A percentile compares a stretch with the other conserved stretches of the same genome.
Conservation (phyloP, 2,329 filamentous ascomycete genomes). For the Beauveria pseudobassiana region DNA sequence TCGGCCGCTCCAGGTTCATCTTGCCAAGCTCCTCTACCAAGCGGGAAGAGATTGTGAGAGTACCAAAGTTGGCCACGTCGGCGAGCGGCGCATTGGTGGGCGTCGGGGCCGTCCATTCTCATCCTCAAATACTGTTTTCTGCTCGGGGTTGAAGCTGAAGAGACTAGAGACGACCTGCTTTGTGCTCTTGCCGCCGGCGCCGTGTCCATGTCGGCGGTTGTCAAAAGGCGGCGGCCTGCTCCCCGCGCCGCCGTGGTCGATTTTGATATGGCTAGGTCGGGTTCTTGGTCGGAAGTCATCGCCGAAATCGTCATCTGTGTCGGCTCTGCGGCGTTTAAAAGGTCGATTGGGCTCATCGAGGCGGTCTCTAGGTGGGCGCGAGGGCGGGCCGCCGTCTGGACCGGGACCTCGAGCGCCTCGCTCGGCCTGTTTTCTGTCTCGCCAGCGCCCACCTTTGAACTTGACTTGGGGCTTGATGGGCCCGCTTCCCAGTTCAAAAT, state of each 20-base stretch:
- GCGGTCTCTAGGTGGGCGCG: constrained; percentile 18
- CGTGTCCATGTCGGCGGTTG: constrained; percentile 13
- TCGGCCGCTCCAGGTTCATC: constrained; percentile 82
- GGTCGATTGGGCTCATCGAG: constrained; percentile 26
- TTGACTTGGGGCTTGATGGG: constrained; percentile 54
- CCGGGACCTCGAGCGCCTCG: constrained; percentile 21
- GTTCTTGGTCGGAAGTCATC: constrained; percentile 2
- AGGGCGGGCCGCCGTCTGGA: constrained; percentile 15
- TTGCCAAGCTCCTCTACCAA: constrained; percentile 81
- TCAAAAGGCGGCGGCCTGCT: not conserved
- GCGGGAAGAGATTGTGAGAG: constrained; percentile 71
- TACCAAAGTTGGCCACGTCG: constrained; percentile 79
- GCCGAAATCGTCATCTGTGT: constrained; percentile 12
- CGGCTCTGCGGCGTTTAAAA: constrained; percentile 39
- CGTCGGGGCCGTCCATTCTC: constrained; percentile 50
- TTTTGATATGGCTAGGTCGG: constrained; percentile 2
- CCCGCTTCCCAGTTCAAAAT: constrained; percentile 71
- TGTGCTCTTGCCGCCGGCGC: constrained; percentile 17
- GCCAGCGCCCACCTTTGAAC: constrained; percentile 90
- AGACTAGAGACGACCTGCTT: constrained; percentile 77
- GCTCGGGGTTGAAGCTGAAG: constrained; percentile 80
- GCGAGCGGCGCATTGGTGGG: constrained; percentile 87
- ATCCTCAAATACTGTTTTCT: constrained; percentile 55
- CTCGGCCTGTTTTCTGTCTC: constrained; percentile 69
- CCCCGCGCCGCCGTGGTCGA: not conserved